Evolutionary conservation across 1,284 basidiomycete genomes (phyloP).

Genomic region (Malassezia sympodialis): DNA sequence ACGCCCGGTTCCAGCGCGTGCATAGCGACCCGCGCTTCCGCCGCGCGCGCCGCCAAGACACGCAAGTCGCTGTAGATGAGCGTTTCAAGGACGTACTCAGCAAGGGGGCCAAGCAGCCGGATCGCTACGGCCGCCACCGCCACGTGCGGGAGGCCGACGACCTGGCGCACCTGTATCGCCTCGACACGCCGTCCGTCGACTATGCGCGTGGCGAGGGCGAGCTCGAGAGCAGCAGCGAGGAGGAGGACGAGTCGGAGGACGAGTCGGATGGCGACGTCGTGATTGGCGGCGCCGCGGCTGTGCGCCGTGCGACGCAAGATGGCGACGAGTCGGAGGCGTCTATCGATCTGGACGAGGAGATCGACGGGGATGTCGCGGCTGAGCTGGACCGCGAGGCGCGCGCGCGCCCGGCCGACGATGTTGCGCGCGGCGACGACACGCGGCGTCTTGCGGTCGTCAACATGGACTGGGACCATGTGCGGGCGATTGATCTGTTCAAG

Average conservation of each 20-base stretch:
- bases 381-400: slow-evolving; percentile 64
- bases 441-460: slow-evolving; percentile 78
- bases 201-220: slow-evolving; percentile 66
- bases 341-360: slow-evolving; percentile 66
- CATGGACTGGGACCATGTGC: slow-evolving; percentile 95
- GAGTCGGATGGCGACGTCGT: slow-evolving; percentile 49
- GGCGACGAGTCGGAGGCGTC: slow-evolving; percentile 30
- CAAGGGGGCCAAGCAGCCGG: slow-evolving; percentile 25
- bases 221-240: slow-evolving; percentile 34
- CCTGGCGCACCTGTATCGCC: slow-evolving; percentile 12
- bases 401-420: slow-evolving; percentile 36
- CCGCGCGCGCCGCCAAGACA: slow-evolving; percentile 64
- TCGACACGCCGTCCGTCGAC: slow-evolving; percentile 54
- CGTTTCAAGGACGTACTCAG: slow-evolving; percentile 78
- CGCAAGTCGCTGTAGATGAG: slow-evolving; percentile 81
- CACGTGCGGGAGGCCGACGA: slow-evolving; percentile 32
- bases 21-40: slow-evolving; percentile 88
- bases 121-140: slow-evolving; percentile 47
- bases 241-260: slow-evolving; percentile 49
- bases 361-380: slow-evolving; percentile 53
- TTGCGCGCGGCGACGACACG: slow-evolving; percentile 37
- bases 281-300: slow-evolving; percentile 7
- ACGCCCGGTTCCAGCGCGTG: slow-evolving; percentile 64
- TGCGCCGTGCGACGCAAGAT: slow-evolving; percentile 11
- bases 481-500: slow-evolving; percentile 79